These are phyloP conservation scores for Alternaria dauci DNA, from an alignment of 2,329 filamentous ascomycete genomes.

Conservation along the genomic window DNA sequence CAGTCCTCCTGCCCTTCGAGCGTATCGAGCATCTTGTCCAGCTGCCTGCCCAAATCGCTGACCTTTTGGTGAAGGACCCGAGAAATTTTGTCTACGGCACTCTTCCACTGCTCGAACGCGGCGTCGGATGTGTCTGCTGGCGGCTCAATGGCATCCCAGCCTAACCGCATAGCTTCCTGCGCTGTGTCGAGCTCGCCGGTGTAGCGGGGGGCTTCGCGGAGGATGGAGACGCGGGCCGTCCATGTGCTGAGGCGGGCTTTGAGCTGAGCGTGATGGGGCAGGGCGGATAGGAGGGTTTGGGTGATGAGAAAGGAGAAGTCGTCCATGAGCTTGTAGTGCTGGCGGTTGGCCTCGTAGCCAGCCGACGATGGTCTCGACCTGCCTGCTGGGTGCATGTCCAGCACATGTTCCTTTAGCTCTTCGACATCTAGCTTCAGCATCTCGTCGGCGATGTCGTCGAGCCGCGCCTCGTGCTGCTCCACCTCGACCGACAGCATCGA, in stretches of 20 bases:
- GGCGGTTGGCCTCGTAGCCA: constrained; percentile 41
- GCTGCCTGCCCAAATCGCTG: constrained; percentile 70
- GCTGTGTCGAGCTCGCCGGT: constrained; percentile 70
- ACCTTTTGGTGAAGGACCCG: constrained; percentile 73
- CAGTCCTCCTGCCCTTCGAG: constrained; percentile 86
- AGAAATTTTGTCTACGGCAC: constrained; percentile 63
- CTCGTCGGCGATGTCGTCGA: constrained; percentile 75
- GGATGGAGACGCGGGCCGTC: constrained; percentile 77
- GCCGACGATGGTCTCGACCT: constrained; percentile 57
- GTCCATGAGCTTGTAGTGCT: constrained; percentile 75
- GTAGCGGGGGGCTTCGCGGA: constrained; percentile 76
- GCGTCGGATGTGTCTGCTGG: constrained; percentile 43
- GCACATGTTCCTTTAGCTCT: constrained; percentile 86
- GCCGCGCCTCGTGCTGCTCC: constrained; percentile 72
- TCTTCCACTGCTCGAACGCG: constrained; percentile 46
- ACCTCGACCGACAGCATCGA: constrained; percentile 73
- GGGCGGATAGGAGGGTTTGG: constrained; percentile 85
- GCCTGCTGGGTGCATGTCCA: constrained; percentile 74
- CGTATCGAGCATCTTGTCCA: constrained; percentile 87
- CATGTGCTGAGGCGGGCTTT: constrained; percentile 78
- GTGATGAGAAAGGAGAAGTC: constrained; percentile 92
- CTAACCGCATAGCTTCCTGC: constrained; percentile 70
- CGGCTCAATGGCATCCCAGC: constrained; percentile 68
- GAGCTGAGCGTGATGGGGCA: constrained; percentile 81
- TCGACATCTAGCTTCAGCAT: constrained; percentile 78